Percentiles rank a stretch among this genome's conserved stretches.
Conservation (phyloP, 176 grass and related monocot genomes). For the Triticum turgidum region DNA sequence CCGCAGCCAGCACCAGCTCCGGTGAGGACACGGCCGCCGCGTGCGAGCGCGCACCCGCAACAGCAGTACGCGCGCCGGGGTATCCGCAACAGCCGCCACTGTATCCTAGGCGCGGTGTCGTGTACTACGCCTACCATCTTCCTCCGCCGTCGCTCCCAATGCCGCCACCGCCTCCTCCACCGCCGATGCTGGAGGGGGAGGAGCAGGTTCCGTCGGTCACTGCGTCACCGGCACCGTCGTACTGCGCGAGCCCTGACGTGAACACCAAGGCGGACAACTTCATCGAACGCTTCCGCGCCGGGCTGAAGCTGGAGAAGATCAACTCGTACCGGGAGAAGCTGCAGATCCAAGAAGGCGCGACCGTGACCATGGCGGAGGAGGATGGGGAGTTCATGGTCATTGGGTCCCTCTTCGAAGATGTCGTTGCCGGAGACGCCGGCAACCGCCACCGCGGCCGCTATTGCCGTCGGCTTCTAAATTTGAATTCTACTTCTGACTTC, state of each 20-base stretch:
- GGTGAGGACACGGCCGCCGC: slow-evolving; percentile 10
- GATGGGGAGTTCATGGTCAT: slow-evolving; percentile 53
- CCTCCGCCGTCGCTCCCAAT: slow-evolving; percentile 50
- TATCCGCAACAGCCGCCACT: slow-evolving; percentile 28
- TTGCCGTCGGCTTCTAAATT: slow-evolving; percentile 30
- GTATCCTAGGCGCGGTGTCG: slow-evolving; percentile 17
- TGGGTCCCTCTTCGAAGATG: slow-evolving; percentile 47
- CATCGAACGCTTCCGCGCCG: slow-evolving; percentile 28
- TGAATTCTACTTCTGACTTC: slow-evolving; percentile 3
- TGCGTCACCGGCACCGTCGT: slow-evolving; percentile 38
- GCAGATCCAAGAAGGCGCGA: slow-evolving; percentile 26
- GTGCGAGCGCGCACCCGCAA: slow-evolving; percentile 17
- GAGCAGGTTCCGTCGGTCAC: slow-evolving; percentile 7
- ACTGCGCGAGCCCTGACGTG: slow-evolving; percentile 91
- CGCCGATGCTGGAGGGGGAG: background rate
- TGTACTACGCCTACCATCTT: slow-evolving; percentile 52
- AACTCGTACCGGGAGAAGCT: slow-evolving; percentile 70
- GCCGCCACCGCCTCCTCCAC: slow-evolving; percentile 53
- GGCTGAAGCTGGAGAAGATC: slow-evolving; percentile 77
- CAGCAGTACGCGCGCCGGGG: background rate
- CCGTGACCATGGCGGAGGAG: slow-evolving; percentile 19
- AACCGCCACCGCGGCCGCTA: background rate
- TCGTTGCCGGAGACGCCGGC: slow-evolving; percentile 42
- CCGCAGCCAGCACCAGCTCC: slow-evolving; percentile 14
- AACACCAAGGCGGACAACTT: slow-evolving; percentile 74